Conservation (phyloP, 371 early-diverging fungal genomes). For the Syncephalis plumigaleata region DNA sequence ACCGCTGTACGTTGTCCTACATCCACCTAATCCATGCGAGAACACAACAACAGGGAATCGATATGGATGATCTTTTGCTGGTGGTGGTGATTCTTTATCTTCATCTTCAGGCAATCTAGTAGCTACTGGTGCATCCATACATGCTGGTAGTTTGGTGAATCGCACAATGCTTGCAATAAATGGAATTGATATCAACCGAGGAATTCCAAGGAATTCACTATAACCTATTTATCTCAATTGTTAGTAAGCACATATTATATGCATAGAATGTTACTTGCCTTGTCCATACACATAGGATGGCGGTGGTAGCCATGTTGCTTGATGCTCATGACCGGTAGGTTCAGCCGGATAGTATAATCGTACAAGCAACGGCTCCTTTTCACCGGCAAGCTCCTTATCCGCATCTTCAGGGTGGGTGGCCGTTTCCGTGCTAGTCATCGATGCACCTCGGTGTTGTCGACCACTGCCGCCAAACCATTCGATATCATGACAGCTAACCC, state of each 20-base stretch:
- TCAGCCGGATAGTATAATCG: slow-evolving; percentile 10
- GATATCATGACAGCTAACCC: slow-evolving; percentile 14
- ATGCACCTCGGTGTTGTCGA: background rate
- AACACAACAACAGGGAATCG: slow-evolving; percentile 16
- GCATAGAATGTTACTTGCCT: too few relatives aligned
- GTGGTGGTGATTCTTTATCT: too few relatives aligned
- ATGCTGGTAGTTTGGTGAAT: slow-evolving; percentile 6
- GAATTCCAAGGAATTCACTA: background rate
- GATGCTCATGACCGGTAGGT: slow-evolving; percentile 2
- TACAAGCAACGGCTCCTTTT: background rate
- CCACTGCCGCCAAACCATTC: slow-evolving; percentile 5
- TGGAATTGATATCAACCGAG: background rate
- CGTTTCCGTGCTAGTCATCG: background rate
- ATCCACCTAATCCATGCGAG: slow-evolving; percentile 25
- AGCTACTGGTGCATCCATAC: slow-evolving; percentile 5
- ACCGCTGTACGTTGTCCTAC: slow-evolving; percentile 19
- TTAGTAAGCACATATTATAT: too few relatives aligned
- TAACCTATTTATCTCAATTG: background rate
- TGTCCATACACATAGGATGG: background rate
- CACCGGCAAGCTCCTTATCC: slow-evolving; percentile 2
- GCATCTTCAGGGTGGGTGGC: background rate
- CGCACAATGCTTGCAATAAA: background rate
- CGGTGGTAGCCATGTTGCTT: slow-evolving; percentile 7
- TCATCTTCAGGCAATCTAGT: background rate
- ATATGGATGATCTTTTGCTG: background rate